phyloP scores from a whole-genome alignment of 2,329 filamentous ascomycete species.

The Fusarium sarcochroum region DNA sequence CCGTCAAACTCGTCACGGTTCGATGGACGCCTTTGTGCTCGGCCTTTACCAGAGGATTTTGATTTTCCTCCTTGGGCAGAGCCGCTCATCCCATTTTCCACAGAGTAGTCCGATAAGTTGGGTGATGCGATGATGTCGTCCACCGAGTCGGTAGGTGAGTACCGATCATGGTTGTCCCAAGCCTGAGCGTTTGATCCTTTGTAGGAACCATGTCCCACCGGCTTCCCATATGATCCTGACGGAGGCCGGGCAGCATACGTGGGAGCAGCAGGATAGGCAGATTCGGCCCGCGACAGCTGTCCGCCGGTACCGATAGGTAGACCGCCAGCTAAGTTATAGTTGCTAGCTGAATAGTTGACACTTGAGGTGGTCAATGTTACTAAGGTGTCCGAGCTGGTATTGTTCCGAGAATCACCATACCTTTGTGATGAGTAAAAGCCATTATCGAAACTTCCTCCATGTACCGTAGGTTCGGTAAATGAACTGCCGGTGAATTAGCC shows the following conservation, averaged over 20 bases:
- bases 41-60: constrained; percentile 63
- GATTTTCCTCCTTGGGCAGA: constrained; percentile 58
- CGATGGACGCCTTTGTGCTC: constrained; percentile 77
- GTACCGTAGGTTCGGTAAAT: constrained; percentile 51
- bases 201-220: constrained; percentile 55
- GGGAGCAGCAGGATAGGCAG: constrained; percentile 56
- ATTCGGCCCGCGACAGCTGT: constrained; percentile 57
- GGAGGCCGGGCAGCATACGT: constrained; percentile 60
- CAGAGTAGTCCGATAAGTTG: constrained; percentile 71
- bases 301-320: constrained; percentile 52
- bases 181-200: constrained; percentile 58
- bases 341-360: constrained; percentile 58
- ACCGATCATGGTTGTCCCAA: constrained; percentile 65
- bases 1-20: constrained; percentile 93
- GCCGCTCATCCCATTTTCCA: constrained; percentile 64
- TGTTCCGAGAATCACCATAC: constrained; percentile 51
- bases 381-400: constrained; percentile 38
- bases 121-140: constrained; percentile 72
- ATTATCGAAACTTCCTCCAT: constrained; percentile 55
- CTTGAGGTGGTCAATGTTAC: constrained; percentile 58
- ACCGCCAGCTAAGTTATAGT: constrained; percentile 50
- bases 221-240: constrained; percentile 56
- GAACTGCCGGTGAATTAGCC: constrained; percentile 51
- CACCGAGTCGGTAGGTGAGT: constrained; percentile 70
- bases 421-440: constrained; percentile 56